Evolutionary conservation across 169 alveolate genomes (phyloP), one percentile per base, ranked within the genome.

Genomic region (Cryptosporidium ubiquitum): DNA sequence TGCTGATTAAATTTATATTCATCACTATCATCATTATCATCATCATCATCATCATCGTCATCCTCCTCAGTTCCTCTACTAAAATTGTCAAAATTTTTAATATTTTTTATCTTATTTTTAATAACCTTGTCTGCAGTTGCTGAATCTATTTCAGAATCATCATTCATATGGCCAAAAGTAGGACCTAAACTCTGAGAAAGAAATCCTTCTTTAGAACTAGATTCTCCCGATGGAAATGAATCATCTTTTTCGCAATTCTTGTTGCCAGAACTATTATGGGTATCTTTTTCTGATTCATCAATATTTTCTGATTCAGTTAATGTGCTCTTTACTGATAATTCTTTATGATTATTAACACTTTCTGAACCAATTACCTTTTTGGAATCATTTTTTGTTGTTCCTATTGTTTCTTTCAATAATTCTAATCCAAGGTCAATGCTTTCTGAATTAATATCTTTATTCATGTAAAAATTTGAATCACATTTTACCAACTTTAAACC

Each of bases 121-220:
- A 14, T n/a, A 20, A 69, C 42, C 6, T 29, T 69, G 6, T 26
- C 29, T 33, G 55, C 61, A 31, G 61, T 73, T 73, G 29, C 51
- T 31, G 85, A 73, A 52, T 31, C 51, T 73, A 23, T 12, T 33
- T 73, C 71, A 18, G 71, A 64, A 64, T 64, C 55, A 2, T 55
- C 31, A 69, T 18, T 69, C 40, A 33, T 64, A 64, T 29, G 49
- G 0, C 64, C 57, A 52, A 73, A 73, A 23, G 58, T 4, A 4
- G 85, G 85, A 2, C 85, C 85, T 73, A 73, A 58, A 33, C 85
- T 73, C 31, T 73, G 85, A 31, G 85, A 33, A 20, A 73, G 5
- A 51, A 20, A 31, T 69, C 61, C 42, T 1, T 0, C 10, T 6
- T 69, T 40, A 40, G 2, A 0, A 26, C 0, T 5, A 3, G 20